These are phyloP conservation scores for Westerdykella ornata DNA, from an alignment of 2,329 filamentous ascomycete genomes.

Conservation along the genomic window DNA sequence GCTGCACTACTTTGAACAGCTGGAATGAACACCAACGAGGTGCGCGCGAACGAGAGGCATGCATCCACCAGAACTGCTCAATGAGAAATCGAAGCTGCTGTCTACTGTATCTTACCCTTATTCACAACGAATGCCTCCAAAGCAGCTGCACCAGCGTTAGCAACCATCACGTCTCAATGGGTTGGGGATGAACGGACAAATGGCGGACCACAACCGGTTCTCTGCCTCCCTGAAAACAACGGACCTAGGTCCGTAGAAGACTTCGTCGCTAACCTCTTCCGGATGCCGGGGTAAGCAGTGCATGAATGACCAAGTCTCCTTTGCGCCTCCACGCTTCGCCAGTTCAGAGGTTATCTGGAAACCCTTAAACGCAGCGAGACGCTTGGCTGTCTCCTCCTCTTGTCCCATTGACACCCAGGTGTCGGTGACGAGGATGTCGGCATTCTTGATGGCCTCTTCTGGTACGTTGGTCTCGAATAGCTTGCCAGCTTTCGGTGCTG, in stretches of 20 bases:
- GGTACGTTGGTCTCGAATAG: conserved; percentile 71
- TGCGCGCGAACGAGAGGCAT: too few species aligned
- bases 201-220: conserved; percentile 86
- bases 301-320: conserved; percentile 93
- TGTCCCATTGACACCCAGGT: conserved; percentile 99
- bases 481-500: conserved; percentile 54
- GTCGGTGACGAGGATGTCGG: conserved; percentile 88
- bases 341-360: conserved; percentile 89
- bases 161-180: too few species aligned
- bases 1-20: too few species aligned
- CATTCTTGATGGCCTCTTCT: conserved; percentile 75
- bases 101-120: conserved; percentile 63
- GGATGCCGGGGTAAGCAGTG: conserved; percentile 89
- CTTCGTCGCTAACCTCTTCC: conserved; percentile 89
- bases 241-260: conserved; percentile 81
- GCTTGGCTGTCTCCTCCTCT: conserved; percentile 72
- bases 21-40: too few species aligned
- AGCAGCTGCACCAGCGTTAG: conserved; percentile 48
- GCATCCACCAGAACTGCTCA: too few species aligned
- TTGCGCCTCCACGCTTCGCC: conserved; percentile 76
- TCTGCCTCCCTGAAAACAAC: conserved; percentile 92
- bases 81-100: too few species aligned
- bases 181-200: conserved; percentile 49
- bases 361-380: conserved; percentile 73
- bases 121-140: conserved; percentile 92